A percentile compares a stretch with the other conserved stretches of the same genome.
phyloP scores from a whole-genome alignment of 2,329 filamentous ascomycete species.

The Leptographium procerum region DNA sequence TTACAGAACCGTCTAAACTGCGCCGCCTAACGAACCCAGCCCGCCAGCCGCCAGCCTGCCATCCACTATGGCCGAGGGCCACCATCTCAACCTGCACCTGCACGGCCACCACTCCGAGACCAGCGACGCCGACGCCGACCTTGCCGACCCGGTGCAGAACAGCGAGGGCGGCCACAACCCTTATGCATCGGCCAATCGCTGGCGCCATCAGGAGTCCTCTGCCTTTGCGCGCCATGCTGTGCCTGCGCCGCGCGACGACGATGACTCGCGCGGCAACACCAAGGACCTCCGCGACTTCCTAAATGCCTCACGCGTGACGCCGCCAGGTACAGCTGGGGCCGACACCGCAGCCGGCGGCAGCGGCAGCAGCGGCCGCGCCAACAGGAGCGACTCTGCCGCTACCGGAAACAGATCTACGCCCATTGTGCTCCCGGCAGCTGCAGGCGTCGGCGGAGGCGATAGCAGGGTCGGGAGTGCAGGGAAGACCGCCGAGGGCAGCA shows the following conservation, averaged over 20 bases:
- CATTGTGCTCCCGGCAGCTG: constrained; percentile 6
- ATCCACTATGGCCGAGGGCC: constrained; percentile 7
- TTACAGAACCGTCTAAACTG: too few species aligned
- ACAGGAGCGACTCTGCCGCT: not conserved
- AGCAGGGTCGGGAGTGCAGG: not conserved
- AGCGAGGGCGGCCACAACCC: constrained; percentile 32
- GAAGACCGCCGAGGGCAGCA: constrained; percentile 23
- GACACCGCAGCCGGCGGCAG: not conserved
- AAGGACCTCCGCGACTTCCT: constrained; percentile 44
- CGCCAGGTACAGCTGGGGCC: constrained; percentile 19
- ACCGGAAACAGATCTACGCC: constrained; percentile 4
- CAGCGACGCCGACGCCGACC: not conserved
- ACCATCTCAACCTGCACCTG: not conserved
- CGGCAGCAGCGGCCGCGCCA: not conserved
- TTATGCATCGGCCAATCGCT: constrained; percentile 43
- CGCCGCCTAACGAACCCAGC: not conserved
- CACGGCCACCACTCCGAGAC: not conserved
- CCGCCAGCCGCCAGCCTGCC: not conserved
- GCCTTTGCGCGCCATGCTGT: constrained; percentile 41
- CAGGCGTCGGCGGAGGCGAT: not conserved
- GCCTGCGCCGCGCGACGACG: constrained; percentile 25
- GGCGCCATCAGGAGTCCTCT: constrained; percentile 54
- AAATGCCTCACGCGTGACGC: constrained; percentile 40
- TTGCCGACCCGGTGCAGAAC: not conserved
- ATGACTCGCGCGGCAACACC: constrained; percentile 30